A percentile compares a stretch with the other conserved stretches of the same genome.
Conservation (phyloP, 441 rosid species). For the Kokia cookei region DNA sequence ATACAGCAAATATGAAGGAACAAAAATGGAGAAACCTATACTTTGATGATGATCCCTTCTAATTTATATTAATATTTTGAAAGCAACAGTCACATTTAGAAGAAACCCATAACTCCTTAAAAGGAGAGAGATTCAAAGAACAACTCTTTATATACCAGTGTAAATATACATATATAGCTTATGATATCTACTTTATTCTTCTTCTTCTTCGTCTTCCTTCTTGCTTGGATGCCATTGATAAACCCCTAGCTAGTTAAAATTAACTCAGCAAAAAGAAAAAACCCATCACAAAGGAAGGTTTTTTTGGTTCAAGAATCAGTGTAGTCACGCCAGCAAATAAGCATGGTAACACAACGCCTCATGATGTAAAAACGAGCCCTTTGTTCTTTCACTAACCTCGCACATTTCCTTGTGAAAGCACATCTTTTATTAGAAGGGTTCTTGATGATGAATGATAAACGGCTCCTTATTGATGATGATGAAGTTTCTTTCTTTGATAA, state of each 20-base stretch:
- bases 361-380: slow-evolving; percentile 88
- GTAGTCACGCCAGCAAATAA: slow-evolving; percentile 87
- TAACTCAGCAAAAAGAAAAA: neutral
- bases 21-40: neutral
- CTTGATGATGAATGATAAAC: slow-evolving; percentile 35
- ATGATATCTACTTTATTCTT: slow-evolving; percentile 4
- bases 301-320: slow-evolving; percentile 42
- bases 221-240: slow-evolving; percentile 20
- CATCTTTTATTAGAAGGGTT: slow-evolving; percentile 36
- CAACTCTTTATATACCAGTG: slow-evolving; percentile 29
- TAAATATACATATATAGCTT: neutral
- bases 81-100: slow-evolving; percentile 21
- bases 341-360: slow-evolving; percentile 84
- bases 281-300: slow-evolving; percentile 10
- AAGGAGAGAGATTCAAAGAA: slow-evolving; percentile 15
- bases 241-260: neutral
- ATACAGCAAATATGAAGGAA: neutral
- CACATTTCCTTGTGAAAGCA: slow-evolving; percentile 73
- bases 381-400: slow-evolving; percentile 70
- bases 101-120: slow-evolving; percentile 19
- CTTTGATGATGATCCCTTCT: neutral
- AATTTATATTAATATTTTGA: slow-evolving; percentile 14
- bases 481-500: slow-evolving; percentile 58
- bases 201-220: slow-evolving; percentile 7
- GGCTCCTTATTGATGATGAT: slow-evolving; percentile 14